Evolutionary conservation across 495 filamentous ascomycete genomes (phyloP), one percentile per base, ranked within the genome.

Genomic region (Penicillium bovifimosum): DNA sequence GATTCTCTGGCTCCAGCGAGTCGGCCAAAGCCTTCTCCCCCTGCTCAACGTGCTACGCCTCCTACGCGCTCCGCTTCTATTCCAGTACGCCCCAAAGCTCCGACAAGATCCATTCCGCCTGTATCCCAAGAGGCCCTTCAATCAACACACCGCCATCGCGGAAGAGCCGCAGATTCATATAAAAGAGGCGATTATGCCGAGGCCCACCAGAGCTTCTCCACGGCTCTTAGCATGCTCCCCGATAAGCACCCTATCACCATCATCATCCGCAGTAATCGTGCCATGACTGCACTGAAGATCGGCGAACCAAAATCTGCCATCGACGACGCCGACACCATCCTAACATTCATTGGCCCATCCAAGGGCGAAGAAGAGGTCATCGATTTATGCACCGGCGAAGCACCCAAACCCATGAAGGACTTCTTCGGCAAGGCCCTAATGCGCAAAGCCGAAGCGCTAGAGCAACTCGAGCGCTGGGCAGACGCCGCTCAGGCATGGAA

Each of bases 371-470:
- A 76, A 9, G 93, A 98, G 70, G 79, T 64, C 6, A 88, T 98
- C 46, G 80, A 86, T 26, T 74, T 93, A 2, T 76, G 78, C 14
- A 79, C 73, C 36, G 74, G 69, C 14, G 81, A 85, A 52, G 77
- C 85, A 14, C 76, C 78, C 26, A 95, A 96, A 53, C 85, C 89
- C 38, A 96, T 98, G 91, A 85, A 79, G 40, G 89, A 92, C 34
- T 89, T 95, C 63, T 97, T 84, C 67, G 88, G 87, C 42, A 97
- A 96, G 68, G 91, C 91, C 0, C 75, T 96, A 36, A 91, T 85
- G 67, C 86, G 95, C 50, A 96, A 96, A 74, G 93, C 95, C 11
- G 95, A 97, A 67, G 92, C 88, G 2, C 76, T 97, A 27, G 93
- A 98, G 70, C 88, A 96, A 59, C 84, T 98, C 62, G 93, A 98